Evolutionary conservation across 2,329 filamentous ascomycete genomes (phyloP).

Genomic region (Septoria petroselini): DNA sequence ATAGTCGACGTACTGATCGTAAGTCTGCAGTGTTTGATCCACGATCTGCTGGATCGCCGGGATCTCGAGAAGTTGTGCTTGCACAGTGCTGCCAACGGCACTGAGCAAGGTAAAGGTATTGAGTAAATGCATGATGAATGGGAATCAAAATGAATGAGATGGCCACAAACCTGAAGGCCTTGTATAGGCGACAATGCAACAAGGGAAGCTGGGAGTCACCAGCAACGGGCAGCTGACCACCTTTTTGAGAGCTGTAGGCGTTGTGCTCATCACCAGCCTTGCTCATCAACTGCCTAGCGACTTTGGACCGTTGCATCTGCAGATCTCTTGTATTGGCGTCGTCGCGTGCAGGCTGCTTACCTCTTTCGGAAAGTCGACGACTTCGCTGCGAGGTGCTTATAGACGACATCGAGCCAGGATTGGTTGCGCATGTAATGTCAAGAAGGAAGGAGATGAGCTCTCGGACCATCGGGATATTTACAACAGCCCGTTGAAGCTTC

Average conservation of each 20-base stretch:
- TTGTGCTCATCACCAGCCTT: constrained; percentile 9
- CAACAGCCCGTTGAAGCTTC: constrained; percentile 11
- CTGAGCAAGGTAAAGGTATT: constrained; percentile 16
- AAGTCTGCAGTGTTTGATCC: constrained; percentile 6
- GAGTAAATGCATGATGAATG: constrained; percentile 20
- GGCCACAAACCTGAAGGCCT: constrained; percentile 9
- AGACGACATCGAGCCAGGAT: neutral
- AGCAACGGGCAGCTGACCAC: constrained; percentile 10
- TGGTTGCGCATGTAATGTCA: neutral
- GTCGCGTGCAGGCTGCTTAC: constrained; percentile 1
- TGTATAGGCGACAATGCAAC: constrained; percentile 8
- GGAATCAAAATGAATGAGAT: constrained; percentile 2
- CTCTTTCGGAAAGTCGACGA: constrained; percentile 6
- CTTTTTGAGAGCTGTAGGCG: constrained; percentile 3
- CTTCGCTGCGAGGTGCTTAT: neutral
- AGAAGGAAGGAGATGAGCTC: constrained; percentile 7
- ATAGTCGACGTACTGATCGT: constrained; percentile 6
- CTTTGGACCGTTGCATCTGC: neutral
- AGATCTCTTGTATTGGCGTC: constrained; percentile 2
- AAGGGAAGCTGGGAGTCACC: constrained; percentile 3
- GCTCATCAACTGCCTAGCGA: neutral
- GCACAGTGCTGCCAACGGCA: constrained; percentile 21
- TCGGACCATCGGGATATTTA: constrained; percentile 3
- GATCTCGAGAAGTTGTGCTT: constrained; percentile 18
- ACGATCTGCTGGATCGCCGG: constrained; percentile 3